A percentile compares a stretch with the other conserved stretches of the same genome.
Conservation (phyloP, 805 yeast genomes). For the Cephaloascus fragrans region DNA sequence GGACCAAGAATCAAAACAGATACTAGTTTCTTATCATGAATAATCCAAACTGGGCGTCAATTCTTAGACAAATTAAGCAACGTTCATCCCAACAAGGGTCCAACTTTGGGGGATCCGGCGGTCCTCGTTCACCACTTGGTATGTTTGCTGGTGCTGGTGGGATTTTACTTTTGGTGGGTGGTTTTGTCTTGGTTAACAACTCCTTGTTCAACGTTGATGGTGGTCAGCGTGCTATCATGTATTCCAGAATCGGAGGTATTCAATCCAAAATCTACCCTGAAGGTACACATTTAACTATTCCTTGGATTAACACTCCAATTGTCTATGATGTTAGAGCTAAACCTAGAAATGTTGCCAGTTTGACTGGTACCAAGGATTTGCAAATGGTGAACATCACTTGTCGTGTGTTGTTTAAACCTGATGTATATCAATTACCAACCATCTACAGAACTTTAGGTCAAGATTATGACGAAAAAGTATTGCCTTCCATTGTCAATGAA, state of each 20-base stretch:
- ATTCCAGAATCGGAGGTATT: conserved; percentile 81
- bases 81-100: conserved; percentile 32
- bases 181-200: conserved; percentile 22
- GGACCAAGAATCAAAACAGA: too few relatives aligned
- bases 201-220: conserved; percentile 73
- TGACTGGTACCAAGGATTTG: conserved; percentile 96
- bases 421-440: conserved; percentile 63
- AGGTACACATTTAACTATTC: conserved; percentile 91
- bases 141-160: conserved; percentile 59
- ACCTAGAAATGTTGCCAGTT: conserved; percentile 90
- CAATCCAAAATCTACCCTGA: conserved; percentile 76
- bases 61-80: background rate
- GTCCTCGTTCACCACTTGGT: conserved; percentile 34
- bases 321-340: conserved; percentile 94
- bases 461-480: conserved; percentile 93
- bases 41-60: background rate
- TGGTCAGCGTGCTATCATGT: conserved; percentile 95
- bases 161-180: conserved; percentile 46
- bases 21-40: too few relatives aligned
- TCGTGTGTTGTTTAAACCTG: conserved; percentile 90
- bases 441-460: conserved; percentile 88
- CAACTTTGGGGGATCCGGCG: conserved; percentile 16
- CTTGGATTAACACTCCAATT: conserved; percentile 91
- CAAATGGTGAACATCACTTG: conserved; percentile 99
- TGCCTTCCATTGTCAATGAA: conserved; percentile 97